Base-by-base conservation (phyloP, 1,284 basidiomycete genomes). In the Austroboletus niveus region DNA sequence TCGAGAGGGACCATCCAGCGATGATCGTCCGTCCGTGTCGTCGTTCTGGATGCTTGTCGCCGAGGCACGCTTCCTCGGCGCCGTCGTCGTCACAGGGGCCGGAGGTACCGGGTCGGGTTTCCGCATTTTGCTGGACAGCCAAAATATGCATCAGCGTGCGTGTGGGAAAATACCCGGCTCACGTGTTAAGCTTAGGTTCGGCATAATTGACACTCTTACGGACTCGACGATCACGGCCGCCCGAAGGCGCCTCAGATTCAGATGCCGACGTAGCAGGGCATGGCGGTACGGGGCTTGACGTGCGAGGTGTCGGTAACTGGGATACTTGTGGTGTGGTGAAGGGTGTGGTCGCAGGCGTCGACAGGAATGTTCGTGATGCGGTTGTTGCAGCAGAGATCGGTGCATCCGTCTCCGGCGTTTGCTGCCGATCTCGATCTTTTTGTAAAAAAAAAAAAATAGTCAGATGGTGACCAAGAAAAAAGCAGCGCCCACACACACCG, bases 181-280 rank as follows among this genome's bases (percentile, higher is more conserved):
- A 92, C 90, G 89, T 93, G 67, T 92, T 92, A 30, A 94, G 76
- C 69, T 92, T 94, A 11, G 92, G 92, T 67, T 94, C 92, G 1
- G 91, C 79, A 62, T 94, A 94, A 66, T 93, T 94, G 49, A 94
- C 77, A 60, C 90, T 92, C 72, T 85, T 92, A 42, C 92, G 77
- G 14, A 79, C 71, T 50, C 92, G 76, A 54, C 86, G 75, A 63
- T 89, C 86, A 49, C 90, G 76, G n/a, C 78, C 79, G 35, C 71
- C 69, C 15, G 59, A 52, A 7, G 63, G 56, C 11, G 56, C 62
- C 32, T 77, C 77, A 31, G 68, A 52, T 14, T 74, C 73, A 14
- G 68, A 66, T 9, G 60, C 55, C 2, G 62, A 67, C 31, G 75
- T 60, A 48, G 70, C 69, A 27, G 27, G 27, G 10, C 69, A 66